Evolutionary conservation across 805 yeast species (phyloP).

Genomic region (Alloascoidea africana): DNA sequence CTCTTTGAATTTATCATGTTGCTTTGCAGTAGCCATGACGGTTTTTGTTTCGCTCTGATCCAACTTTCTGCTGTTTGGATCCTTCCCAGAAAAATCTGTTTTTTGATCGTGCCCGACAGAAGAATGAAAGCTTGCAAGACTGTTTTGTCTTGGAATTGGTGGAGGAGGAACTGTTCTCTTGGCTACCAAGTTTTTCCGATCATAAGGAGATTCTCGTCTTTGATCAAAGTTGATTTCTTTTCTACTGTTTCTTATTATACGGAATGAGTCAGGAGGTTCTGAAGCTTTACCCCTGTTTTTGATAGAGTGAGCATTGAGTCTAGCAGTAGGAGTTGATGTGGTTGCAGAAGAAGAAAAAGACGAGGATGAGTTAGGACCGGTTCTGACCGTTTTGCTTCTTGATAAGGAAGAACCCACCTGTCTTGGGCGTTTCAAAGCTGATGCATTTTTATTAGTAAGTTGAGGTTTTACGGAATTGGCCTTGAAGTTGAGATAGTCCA

Average conservation of each 20-base stretch:
- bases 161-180: conserved; percentile 59
- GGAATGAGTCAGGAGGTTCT: conserved; percentile 27
- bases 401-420: background rate
- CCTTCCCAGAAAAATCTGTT: background rate
- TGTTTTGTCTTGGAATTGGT: conserved; percentile 19
- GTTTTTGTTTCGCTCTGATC: background rate
- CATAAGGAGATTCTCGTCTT: conserved; percentile 54
- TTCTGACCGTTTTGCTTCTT: background rate
- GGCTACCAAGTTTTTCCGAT: conserved; percentile 30
- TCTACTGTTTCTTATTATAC: conserved; percentile 32
- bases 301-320: background rate
- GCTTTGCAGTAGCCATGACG: background rate
- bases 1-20: conserved; percentile 42
- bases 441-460: background rate
- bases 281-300: background rate
- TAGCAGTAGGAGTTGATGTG: background rate
- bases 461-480: conserved; percentile 2
- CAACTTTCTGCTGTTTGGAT: background rate
- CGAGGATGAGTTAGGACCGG: background rate
- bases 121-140: background rate
- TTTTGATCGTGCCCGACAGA: background rate
- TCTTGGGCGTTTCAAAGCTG: too few relatives aligned
- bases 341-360: background rate
- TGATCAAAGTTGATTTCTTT: conserved; percentile 60
- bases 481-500: background rate